Conservation (phyloP, 2,329 filamentous ascomycete genomes). For the Monilinia laxa region DNA sequence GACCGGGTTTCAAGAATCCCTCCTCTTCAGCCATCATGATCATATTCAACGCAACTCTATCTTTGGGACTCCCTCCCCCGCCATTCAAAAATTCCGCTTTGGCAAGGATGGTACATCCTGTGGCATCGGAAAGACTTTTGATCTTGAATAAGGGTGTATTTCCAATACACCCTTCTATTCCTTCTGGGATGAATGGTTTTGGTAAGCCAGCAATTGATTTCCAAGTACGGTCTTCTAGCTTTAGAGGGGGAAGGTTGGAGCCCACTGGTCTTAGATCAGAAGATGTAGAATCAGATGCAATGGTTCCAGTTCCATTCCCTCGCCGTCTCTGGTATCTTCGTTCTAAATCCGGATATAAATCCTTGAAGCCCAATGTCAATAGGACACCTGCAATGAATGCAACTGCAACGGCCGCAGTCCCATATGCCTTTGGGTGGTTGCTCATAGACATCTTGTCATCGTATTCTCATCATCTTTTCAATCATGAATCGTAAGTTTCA, state of each 20-base stretch:
- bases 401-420: constrained; percentile 63
- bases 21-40: constrained; percentile 77
- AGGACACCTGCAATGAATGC: constrained; percentile 78
- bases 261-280: constrained; percentile 36
- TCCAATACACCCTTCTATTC: constrained; percentile 89
- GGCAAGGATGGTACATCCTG: constrained; percentile 83
- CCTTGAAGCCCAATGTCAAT: constrained; percentile 74
- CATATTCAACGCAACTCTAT: constrained; percentile 89
- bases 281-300: constrained; percentile 24
- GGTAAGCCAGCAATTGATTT: constrained; percentile 33
- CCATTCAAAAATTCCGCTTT: constrained; percentile 98
- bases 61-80: constrained; percentile 90
- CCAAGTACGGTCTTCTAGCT: constrained; percentile 57
- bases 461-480: constrained; percentile 24
- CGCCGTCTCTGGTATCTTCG: constrained; percentile 55
- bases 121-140: constrained; percentile 79
- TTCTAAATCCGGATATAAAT: constrained; percentile 75
- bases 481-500: constrained; percentile 5
- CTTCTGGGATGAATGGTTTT: constrained; percentile 58
- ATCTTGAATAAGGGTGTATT: constrained; percentile 89
- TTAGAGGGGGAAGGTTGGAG: constrained; percentile 45
- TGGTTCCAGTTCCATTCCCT: constrained; percentile 27
- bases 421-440: constrained; percentile 61
- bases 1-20: constrained; percentile 72
- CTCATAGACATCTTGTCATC: constrained; percentile 54